phyloP scores from a whole-genome alignment of 306 rosid species.

The Prunus mume region DNA sequence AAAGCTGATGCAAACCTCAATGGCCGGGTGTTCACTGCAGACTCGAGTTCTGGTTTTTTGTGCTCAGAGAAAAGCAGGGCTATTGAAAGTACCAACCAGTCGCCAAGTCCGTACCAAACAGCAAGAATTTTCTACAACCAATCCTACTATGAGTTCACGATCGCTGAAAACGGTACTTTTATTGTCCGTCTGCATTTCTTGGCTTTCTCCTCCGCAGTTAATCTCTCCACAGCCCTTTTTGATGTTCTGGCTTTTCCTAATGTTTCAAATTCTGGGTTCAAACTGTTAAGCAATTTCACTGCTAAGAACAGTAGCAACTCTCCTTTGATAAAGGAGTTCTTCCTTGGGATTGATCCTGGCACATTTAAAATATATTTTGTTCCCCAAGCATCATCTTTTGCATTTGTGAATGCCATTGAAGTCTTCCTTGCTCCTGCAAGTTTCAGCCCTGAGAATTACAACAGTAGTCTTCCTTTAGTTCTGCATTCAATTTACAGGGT shows the following conservation, averaged over 20 bases:
- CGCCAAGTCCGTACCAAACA: slow-evolving; percentile 21
- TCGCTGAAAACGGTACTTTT: slow-evolving; percentile 15
- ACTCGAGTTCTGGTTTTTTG: background rate
- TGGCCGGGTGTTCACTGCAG: background rate
- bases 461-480: background rate
- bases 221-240: slow-evolving; percentile 38
- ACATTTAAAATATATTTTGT: slow-evolving; percentile 24
- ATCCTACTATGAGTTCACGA: slow-evolving; percentile 12
- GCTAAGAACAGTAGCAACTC: background rate
- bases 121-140: slow-evolving; percentile 19
- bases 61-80: background rate
- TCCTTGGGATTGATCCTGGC: background rate
- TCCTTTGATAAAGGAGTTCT: slow-evolving; percentile 32
- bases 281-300: slow-evolving; percentile 34
- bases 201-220: slow-evolving; percentile 20
- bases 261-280: slow-evolving; percentile 30
- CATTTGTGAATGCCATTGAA: slow-evolving; percentile 56
- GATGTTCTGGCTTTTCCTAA: slow-evolving; percentile 25
- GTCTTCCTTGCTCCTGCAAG: slow-evolving; percentile 40
- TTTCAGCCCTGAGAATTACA: background rate
- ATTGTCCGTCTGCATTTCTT: slow-evolving; percentile 54
- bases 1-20: background rate
- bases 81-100: background rate
- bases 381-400: slow-evolving; percentile 36
- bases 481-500: slow-evolving; percentile 30